phyloP scores from a whole-genome alignment of 768 basidiomycete species.

The Hysterangium stoloniferum region DNA sequence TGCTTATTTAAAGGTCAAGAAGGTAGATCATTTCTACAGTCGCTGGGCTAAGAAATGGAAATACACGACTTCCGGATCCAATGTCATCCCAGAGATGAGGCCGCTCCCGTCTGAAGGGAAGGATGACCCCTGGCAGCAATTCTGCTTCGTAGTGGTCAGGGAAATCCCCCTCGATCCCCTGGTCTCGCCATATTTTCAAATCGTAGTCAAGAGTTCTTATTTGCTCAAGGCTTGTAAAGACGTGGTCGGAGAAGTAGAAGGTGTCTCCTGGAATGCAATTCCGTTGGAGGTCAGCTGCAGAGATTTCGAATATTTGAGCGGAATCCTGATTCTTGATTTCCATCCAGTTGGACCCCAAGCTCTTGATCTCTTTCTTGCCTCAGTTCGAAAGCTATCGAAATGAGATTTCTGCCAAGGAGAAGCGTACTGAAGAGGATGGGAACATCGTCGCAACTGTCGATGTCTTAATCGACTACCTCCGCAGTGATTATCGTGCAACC shows the following conservation, averaged over 20 bases:
- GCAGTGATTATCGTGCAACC: slow-evolving; percentile 42
- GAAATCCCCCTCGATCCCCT: slow-evolving; percentile 31
- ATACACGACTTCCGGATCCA: slow-evolving; percentile 51
- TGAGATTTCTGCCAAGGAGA: slow-evolving; percentile 26
- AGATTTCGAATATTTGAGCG: not conserved
- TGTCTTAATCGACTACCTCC: slow-evolving; percentile 42
- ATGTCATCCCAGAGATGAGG: slow-evolving; percentile 40
- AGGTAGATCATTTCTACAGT: slow-evolving; percentile 53
- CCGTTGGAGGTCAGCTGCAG: slow-evolving; percentile 39
- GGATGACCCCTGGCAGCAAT: slow-evolving; percentile 53
- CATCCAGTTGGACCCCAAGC: slow-evolving; percentile 45
- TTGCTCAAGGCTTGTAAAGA: slow-evolving; percentile 51
- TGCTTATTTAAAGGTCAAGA: slow-evolving; percentile 50
- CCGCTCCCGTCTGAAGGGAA: slow-evolving; percentile 31
- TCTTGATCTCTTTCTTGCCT: slow-evolving; percentile 46
- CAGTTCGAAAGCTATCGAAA: slow-evolving; percentile 38
- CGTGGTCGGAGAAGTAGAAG: slow-evolving; percentile 49
- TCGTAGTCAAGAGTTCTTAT: slow-evolving; percentile 52
- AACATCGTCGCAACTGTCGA: slow-evolving; percentile 39
- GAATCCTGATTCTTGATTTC: not conserved
- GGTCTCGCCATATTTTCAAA: slow-evolving; percentile 38
- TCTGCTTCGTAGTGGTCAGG: slow-evolving; percentile 49
- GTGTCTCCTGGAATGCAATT: slow-evolving; percentile 53
- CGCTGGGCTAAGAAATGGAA: slow-evolving; percentile 51
- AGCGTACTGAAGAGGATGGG: slow-evolving; percentile 32